Base-by-base conservation (phyloP, 2,329 filamentous ascomycete species). In the Fusarium denticulatum region DNA sequence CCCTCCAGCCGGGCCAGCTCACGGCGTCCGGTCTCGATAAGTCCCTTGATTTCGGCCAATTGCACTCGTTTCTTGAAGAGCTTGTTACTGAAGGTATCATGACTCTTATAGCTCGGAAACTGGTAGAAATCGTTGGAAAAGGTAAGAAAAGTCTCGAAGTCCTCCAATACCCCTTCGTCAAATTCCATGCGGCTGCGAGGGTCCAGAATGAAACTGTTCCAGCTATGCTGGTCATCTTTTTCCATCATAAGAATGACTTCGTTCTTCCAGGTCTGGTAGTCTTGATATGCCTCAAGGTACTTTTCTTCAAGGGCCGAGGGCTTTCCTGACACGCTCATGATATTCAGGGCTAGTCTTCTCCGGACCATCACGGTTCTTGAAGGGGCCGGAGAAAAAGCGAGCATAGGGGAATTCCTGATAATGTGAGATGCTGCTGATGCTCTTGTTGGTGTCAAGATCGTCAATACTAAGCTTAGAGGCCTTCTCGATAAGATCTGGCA, bases 281-380 rank as follows among this genome's bases (percentile, higher is more conserved):
- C 14, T 24, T 16, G 30, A 32, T 61, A 58, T 9, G 22, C 39
- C 36, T 49, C n/a, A 24, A 47, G 34, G 32, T 60, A 61, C 15
- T 43, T 26, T 13, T 36, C 40, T 11, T 73, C 56, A 5, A 75
- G 72, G 22, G 40, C 49, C 18, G 50, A 75, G 22, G 18, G 62
- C 49, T 34, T 60, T 34, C 16, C 20, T n/a, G 20, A 59, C 16
- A 18, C 72, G 69, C 20, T 49, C 39, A 20, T 40, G 59, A 39
- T 73, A 73, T n/a, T 75, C 50, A 28, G 46, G 28, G 32, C 65
- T 71, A 26, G 39, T 45, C 47, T 75, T 75, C 32, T 75, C 37
- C 22, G 52, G 13, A 1, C 30, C 16, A 37, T 40, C 46, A 18
- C 8, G 22, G 18, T 26, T 16, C 26, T 14, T 28, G 43, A 28